Evolutionary conservation across 352 stramenopile species (phyloP), one percentile per base, ranked within the genome.

Genomic region (Globisporangium orthogonon): DNA sequence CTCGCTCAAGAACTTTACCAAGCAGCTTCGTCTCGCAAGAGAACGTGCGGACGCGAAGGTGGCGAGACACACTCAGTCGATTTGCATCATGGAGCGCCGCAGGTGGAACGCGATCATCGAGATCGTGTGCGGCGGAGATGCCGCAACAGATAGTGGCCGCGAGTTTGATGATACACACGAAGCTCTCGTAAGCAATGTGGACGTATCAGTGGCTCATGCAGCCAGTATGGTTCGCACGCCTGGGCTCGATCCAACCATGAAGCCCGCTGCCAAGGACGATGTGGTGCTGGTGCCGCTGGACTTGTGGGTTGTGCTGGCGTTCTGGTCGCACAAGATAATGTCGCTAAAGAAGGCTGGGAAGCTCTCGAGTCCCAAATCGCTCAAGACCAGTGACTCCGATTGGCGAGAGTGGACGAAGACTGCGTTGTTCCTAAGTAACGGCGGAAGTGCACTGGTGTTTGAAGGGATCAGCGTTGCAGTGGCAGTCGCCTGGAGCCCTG

Each of bases 291-390:
- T 68, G 11, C 64, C 64, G 30, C 43, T 65, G 2, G 43, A n/a
- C 3, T 10, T 68, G 6, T 71, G 64, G 64, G 7, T 61, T 11
- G 54, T 47, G 23, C 31, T 71, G 7, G 43, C 51, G 7, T 71
- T 68, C 39, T 67, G 60, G 60, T 51, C 63, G 37, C 51, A 43
- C 35, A 10, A 5, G 11, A 1, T 40, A 18, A 28, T 7, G 7
- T 0, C 13, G 43, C 11, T 2, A 3, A 11, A 45, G 28, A 2
- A 14, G 30, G 29, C 29, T 17, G 2, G 2, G 3, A 53, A 10
- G 37, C 41, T n/a, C 15, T 17, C 15, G 14, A 14, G 7, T 17
- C 17, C 37, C 37, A 17, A 17, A 1, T 43, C 11, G 11, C 37
- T 3, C 37, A 43, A 43, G 37, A 43, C 4, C 37, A 43, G 9